A percentile compares a stretch with the other conserved stretches of the same genome.
phyloP scores from a whole-genome alignment of 1,284 basidiomycete species.

The Ganoderma lucidum region DNA sequence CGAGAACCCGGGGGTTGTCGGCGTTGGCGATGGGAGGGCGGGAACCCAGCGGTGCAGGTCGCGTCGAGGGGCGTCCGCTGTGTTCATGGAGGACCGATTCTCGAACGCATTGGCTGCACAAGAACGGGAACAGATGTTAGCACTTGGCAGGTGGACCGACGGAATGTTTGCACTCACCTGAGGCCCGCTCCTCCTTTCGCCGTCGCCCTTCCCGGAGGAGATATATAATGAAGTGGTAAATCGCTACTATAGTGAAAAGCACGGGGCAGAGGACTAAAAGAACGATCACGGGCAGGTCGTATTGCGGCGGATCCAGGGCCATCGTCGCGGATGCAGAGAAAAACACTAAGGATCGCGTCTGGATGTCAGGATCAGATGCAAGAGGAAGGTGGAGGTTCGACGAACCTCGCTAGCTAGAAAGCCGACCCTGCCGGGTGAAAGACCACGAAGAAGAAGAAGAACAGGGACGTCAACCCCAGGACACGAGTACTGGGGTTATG shows the following conservation, averaged over 20 bases:
- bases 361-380: not conserved
- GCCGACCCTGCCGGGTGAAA: not conserved
- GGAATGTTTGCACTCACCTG: not conserved
- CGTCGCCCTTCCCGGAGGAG: not conserved
- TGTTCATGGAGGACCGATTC: not conserved
- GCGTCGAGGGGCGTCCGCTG: not conserved
- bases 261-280: not conserved
- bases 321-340: not conserved
- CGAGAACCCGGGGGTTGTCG: not conserved
- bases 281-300: not conserved
- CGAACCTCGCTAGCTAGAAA: not conserved
- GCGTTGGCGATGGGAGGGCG: not conserved
- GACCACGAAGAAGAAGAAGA: not conserved
- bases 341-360: not conserved
- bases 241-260: not conserved
- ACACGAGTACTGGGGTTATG: not conserved
- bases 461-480: not conserved
- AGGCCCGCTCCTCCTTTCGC: not conserved
- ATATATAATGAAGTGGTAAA: not conserved
- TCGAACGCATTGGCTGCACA: not conserved
- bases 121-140: not conserved
- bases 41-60: slow-evolving; percentile 1
- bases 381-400: not conserved
- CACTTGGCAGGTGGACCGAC: too few relatives aligned
- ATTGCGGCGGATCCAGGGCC: not conserved